These are phyloP conservation scores for Aspergillus caelatus DNA, from an alignment of 2,329 filamentous ascomycete species.

Conservation along the genomic window DNA sequence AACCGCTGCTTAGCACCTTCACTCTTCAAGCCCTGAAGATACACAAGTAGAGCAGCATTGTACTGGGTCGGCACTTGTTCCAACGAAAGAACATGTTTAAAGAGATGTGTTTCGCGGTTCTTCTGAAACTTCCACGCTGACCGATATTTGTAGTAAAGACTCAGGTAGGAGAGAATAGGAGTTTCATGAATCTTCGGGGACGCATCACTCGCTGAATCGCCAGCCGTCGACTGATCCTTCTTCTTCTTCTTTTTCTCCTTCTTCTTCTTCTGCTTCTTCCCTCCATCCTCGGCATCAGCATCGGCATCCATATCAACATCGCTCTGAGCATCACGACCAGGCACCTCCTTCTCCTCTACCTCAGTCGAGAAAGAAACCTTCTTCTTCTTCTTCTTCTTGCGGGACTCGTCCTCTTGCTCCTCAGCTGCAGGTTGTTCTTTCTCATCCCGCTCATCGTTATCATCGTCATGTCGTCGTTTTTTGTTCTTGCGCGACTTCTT, in stretches of 20 bases:
- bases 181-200: slow-evolving; percentile 32
- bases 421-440: slow-evolving; percentile 16
- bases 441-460: slow-evolving; percentile 22
- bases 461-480: slow-evolving; percentile 21
- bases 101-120: slow-evolving; percentile 79
- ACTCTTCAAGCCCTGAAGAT: slow-evolving; percentile 79
- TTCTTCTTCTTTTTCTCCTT: slow-evolving; percentile 34
- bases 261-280: slow-evolving; percentile 21
- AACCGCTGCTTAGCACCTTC: slow-evolving; percentile 68
- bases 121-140: slow-evolving; percentile 94
- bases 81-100: slow-evolving; percentile 78
- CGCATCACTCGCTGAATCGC: not conserved
- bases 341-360: slow-evolving; percentile 62
- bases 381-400: slow-evolving; percentile 45
- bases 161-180: slow-evolving; percentile 74
- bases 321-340: slow-evolving; percentile 37
- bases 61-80: slow-evolving; percentile 71
- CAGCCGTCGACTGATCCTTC: slow-evolving; percentile 27
- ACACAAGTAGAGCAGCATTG: slow-evolving; percentile 71
- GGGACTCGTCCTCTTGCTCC: slow-evolving; percentile 7
- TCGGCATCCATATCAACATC: slow-evolving; percentile 10
- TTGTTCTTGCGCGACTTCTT: slow-evolving; percentile 30
- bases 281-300: slow-evolving; percentile 14
- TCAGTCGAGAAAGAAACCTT: slow-evolving; percentile 68
- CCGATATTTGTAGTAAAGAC: slow-evolving; percentile 71